Evolutionary conservation across 2,329 filamentous ascomycete genomes (phyloP).

Genomic region (Trichoderma semiorbis): DNA sequence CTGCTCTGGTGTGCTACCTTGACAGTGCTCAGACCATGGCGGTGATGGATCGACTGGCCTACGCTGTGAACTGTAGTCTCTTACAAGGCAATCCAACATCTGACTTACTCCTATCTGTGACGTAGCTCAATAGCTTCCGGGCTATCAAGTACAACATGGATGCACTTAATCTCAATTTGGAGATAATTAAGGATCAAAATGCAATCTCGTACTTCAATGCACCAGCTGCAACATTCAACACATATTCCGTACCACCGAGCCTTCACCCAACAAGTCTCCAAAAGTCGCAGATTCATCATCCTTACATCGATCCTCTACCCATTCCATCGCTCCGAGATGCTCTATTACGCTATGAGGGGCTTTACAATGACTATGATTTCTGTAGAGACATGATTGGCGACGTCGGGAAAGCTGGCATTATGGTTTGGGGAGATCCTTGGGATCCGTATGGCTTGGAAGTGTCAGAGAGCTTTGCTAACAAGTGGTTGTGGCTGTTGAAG

Average conservation of each 20-base stretch:
- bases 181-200: background rate
- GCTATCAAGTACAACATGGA: background rate
- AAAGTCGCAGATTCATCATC: background rate
- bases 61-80: background rate
- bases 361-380: background rate
- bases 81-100: background rate
- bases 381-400: background rate
- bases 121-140: slow-evolving; percentile 2
- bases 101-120: background rate
- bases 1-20: background rate
- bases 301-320: background rate
- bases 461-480: slow-evolving; percentile 41
- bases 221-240: background rate
- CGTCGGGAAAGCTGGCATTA: slow-evolving; percentile 25
- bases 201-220: slow-evolving; percentile 1
- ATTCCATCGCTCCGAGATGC: background rate
- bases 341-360: background rate
- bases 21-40: background rate
- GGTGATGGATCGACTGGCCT: background rate
- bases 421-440: slow-evolving; percentile 49
- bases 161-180: background rate
- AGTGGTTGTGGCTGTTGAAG: slow-evolving; percentile 35
- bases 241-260: background rate
- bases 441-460: slow-evolving; percentile 46
- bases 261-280: background rate